Evolutionary conservation across 345 rosid genomes (phyloP), one percentile per base, ranked within the genome.

Genomic region (Hypericum perforatum): DNA sequence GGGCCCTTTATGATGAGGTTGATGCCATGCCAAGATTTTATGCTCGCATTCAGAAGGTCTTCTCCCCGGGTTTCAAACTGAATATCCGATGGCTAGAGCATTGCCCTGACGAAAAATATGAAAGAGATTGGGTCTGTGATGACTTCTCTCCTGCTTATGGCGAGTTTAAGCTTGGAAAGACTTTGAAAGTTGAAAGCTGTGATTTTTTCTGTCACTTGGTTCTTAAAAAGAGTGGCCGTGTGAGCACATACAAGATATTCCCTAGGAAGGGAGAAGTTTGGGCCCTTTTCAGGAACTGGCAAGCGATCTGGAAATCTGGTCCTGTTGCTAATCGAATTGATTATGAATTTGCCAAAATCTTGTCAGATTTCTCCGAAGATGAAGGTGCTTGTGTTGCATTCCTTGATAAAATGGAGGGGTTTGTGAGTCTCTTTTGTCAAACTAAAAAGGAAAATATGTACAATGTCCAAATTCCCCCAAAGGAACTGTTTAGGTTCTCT

Each of bases 1-100:
- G 98, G 96, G 92, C 98, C 45, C 37, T 79, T 64, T 91, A 87
- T 75, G 95, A 91, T 76, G 8, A 73, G 12, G 8, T 52, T 32
- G 98, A 87, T 45, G 74, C 81, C 63, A 81, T 91, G 98, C 98
- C 96, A 11, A 81, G 96, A 56, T 75, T 57, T 51, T 85, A 91
- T 75, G 96, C 87, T 37, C 60, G 63, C 59, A 57, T 87, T 43
- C 64, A 50, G 50, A 85, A 78, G 67, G 92, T 91, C 42, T 32
- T 53, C 51, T 63, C 71, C 15, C 77, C 74, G 37, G 74, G 68
- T 40, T 86, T 87, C 62, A 87, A 75, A 80, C 45, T 85, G 14
- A 63, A 52, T 63, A 73, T 87, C 54, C 76, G 79, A 53, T 91
- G 98, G 98, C 76, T 91, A 16, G 96, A 85, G 70, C 63, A 82